Evolutionary conservation across 1,139 yeast species (phyloP), one percentile per base, ranked within the genome.

Genomic region (Ogataea hybrid): DNA sequence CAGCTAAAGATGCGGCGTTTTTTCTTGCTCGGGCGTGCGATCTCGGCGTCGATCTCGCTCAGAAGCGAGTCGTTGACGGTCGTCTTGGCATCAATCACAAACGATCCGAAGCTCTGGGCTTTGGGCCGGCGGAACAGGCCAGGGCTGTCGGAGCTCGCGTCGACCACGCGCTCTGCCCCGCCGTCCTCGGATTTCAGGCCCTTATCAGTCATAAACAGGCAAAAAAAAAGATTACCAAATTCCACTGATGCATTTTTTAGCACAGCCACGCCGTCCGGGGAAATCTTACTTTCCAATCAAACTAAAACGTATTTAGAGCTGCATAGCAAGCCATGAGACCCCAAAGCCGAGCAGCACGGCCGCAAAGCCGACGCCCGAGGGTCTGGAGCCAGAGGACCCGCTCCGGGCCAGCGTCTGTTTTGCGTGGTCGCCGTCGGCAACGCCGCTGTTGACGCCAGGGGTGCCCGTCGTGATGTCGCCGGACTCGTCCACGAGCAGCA

Each of bases 1-100:
- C 82, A 77, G 32, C 79, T 72, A 32, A 71, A 67, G 0, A 70
- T 62, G 43, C 71, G 67, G 41, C 80, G 63, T 44, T 70, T 71
- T 51, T 71, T 65, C 43, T 47, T 51, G 32, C 36, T 34, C 32
- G 42, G 43, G 7, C 35, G 40, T 7, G 27, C 15, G 12, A 35
- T 25, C 25, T 41, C 52, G 18, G 45, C 34, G 17, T 37, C 41
- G 15, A 52, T 28, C 9, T 54, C 59, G 2, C 53, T 46, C 14
- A 56, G 32, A 20, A 56, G 36, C 10, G 47, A 46, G 37, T 57
- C 60, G 37, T 53, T 54, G 9, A 41, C 37, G 0, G 57, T 47
- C 21, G 41, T 46, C 8, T 35, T 38, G 6, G 53, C 36, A 12
- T 48, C 32, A 30, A 48, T 47, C 11, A 37, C 31, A 30, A 42